Evolutionary conservation across 2,329 filamentous ascomycete genomes (phyloP).

Genomic region (Fonsecaea nubica): DNA sequence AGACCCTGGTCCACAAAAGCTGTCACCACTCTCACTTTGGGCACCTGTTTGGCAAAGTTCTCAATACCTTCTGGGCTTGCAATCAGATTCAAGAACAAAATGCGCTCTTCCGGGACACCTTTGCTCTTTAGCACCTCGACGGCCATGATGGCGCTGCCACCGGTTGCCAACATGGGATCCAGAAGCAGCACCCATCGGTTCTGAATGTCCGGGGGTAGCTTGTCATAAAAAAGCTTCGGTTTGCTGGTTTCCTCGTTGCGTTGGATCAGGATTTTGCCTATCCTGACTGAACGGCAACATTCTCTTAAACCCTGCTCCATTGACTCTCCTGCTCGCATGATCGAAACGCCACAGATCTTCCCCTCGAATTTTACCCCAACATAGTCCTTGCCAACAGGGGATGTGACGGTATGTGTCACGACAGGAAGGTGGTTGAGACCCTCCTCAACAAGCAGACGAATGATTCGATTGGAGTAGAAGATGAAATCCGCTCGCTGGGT

Average conservation of each 20-base stretch:
- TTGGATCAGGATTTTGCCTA: constrained; percentile 98
- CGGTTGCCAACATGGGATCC: constrained; percentile 99
- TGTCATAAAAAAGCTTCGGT: constrained; percentile 96
- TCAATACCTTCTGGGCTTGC: constrained; percentile 92
- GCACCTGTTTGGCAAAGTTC: constrained; percentile 88
- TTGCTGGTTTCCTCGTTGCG: constrained; percentile 91
- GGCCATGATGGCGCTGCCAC: constrained; percentile 95
- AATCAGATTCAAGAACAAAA: constrained; percentile 95
- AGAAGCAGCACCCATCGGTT: constrained; percentile 91
- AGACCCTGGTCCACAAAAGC: constrained; percentile 96
- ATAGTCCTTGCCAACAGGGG: constrained; percentile 86
- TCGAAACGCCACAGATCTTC: constrained; percentile 97
- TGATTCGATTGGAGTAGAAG: constrained; percentile 98
- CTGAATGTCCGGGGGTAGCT: constrained; percentile 91
- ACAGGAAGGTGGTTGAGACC: constrained; percentile 95
- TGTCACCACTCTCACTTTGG: constrained; percentile 87
- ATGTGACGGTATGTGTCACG: constrained; percentile 85
- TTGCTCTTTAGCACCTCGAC: constrained; percentile 89
- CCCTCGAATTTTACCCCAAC: constrained; percentile 93
- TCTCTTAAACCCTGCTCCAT: constrained; percentile 98
- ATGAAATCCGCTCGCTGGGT: constrained; percentile 96
- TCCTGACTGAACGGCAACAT: constrained; percentile 96
- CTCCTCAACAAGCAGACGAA: constrained; percentile 93
- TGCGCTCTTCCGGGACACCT: constrained; percentile 92
- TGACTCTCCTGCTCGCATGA: constrained; percentile 96